Evolutionary conservation across 371 early-diverging fungal genomes (phyloP), one percentile per base, ranked within the genome.

Genomic region (Chytridium lagenaria): DNA sequence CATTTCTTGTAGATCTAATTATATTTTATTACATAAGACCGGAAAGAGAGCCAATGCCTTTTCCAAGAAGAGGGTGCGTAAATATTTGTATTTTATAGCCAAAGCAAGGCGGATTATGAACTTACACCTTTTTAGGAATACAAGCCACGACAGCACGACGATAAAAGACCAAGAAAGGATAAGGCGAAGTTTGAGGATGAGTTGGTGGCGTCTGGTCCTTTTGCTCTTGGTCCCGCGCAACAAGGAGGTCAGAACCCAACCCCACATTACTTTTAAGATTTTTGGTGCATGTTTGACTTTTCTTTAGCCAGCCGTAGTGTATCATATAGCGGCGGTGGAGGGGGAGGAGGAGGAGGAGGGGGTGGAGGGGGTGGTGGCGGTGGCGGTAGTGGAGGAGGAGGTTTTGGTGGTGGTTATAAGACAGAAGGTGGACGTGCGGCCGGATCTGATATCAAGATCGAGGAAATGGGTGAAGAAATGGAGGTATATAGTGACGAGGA

Each of bases 211-310:
- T 26, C 63, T 3, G 63, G 63, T 19, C 63, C 37, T 19, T 63
- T 63, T 23, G 63, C 63, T 26, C 3, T 63, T 10, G 63, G 63
- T 31, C 63, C 63, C 15, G 19, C 63, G n/a, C n/a, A n/a, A n/a
- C n/a, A n/a, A n/a, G n/a, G n/a, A n/a, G n/a, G 23, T 12, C 15
- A 12, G 15, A 31, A 31, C 36, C 33, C 34, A 63, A 34, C 3
- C 12, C 23, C 57, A 15, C 37, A 5, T 34, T 63, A 12, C 31
- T 15, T 63, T 15, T 12, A 15, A 12, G 3, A 31, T 63, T 15
- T 63, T 12, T 30, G 10, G 19, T 34, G 7, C n/a, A n/a, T n/a
- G n/a, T n/a, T n/a, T n/a, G n/a, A n/a, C n/a, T n/a, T n/a, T n/a
- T n/a, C n/a, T n/a, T n/a, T n/a, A n/a, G n/a, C n/a, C n/a, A n/a